Percentiles rank a stretch among this genome's conserved stretches.
Conservation (phyloP, 257 asterid species). For the Solanum paucissectum region DNA sequence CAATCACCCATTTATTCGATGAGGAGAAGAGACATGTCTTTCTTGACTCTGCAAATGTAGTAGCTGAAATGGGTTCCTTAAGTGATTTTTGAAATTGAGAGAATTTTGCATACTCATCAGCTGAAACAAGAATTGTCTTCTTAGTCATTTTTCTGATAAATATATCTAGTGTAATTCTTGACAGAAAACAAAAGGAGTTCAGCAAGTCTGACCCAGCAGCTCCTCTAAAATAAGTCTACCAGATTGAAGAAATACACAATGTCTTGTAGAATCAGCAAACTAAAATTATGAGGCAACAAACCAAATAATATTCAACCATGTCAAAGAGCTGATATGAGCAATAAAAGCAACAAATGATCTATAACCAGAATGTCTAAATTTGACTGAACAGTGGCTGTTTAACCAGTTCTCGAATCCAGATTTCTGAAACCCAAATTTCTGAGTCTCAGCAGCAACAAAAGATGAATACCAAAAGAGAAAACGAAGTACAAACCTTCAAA, state of each 20-base stretch:
- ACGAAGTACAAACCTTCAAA: background rate
- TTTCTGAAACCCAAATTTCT: background rate
- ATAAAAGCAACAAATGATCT: background rate
- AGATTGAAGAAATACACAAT: background rate
- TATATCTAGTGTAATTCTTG: background rate
- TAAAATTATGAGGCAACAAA: background rate
- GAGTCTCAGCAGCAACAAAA: background rate
- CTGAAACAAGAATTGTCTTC: background rate
- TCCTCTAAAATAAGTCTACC: background rate
- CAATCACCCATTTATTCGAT: background rate
- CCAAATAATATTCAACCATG: background rate
- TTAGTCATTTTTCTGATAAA: background rate
- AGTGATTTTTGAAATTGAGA: background rate
- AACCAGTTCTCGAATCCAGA: background rate
- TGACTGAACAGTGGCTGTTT: background rate
- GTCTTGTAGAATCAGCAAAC: background rate
- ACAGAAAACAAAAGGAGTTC: background rate
- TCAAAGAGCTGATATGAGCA: background rate
- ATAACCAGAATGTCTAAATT: background rate
- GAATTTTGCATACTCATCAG: background rate
- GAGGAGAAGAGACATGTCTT: background rate
- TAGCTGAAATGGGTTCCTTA: background rate
- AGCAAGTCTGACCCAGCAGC: background rate
- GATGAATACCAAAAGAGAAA: background rate
- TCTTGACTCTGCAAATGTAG: background rate